Base-by-base conservation (phyloP, 192 early-diverging fungal genomes). In the Phlyctochytrium bullatum region DNA sequence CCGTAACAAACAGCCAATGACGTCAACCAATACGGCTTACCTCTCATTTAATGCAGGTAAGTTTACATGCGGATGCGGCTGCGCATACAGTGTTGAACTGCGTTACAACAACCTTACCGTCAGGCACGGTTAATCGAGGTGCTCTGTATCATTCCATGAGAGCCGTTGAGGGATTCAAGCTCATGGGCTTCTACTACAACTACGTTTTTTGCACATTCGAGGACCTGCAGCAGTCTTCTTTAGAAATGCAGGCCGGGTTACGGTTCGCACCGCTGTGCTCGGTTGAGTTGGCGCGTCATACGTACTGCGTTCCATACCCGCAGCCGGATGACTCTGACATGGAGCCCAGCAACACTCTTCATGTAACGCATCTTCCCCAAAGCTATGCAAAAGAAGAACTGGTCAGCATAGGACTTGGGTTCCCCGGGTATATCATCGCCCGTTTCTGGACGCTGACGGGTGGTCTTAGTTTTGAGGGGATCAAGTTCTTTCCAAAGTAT, bases 231-330 rank as follows among this genome's bases (percentile, higher is more conserved):
- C 6, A 20, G 6, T 6, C 40, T 20, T 14, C 40, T 20, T 14
- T 6, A 14, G 40, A 6, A 20, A 20, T 47, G 6, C 40, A 47
- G 20, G 40, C 40, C 10, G 6, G 40, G 10, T 14, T 20, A 47
- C 40, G 40, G 20, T 20, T 47, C 10, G 10, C 40, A 6, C 10
- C 10, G 6, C 10, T 47, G 10, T 6, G 6, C 20, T 47, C 40
- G 6, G 40, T 20, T 14, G 40, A 47, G 40, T 47, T 47, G 6
- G 40, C 54, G 12, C 16, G 54, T 6, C 54, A 57, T 10, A 28
- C 54, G 12, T 57, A 57, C 27, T 57, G 4, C 27, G 54, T 57
- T 6, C 54, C 54, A 25, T 57, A 57, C 27, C 54, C 54, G 4
- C 54, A 57, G 27, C 54, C 54, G 12, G 27, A 25, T 14, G 54